phyloP scores from a whole-genome alignment of 2,329 filamentous ascomycete species.

The Juglanconis oblonga region DNA sequence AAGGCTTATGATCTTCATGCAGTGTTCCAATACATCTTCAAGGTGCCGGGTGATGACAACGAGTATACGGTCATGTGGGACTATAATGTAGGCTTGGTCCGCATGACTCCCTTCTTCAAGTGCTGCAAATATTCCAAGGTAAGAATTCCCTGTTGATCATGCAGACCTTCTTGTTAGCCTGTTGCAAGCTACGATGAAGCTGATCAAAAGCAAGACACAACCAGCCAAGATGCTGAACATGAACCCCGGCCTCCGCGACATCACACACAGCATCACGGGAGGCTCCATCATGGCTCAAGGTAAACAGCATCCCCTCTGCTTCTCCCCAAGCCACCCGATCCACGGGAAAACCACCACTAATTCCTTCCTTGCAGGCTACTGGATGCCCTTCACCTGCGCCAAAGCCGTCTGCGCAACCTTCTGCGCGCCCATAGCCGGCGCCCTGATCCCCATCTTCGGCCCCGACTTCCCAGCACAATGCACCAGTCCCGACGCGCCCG shows the following conservation, averaged over 20 bases:
- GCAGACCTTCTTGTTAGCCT: background rate
- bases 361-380: conserved; percentile 69
- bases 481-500: conserved; percentile 58
- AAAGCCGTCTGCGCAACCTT: conserved; percentile 86
- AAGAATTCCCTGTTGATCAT: conserved; percentile 23
- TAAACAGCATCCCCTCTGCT: conserved; percentile 36
- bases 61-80: conserved; percentile 90
- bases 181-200: background rate
- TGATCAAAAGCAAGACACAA: conserved; percentile 62
- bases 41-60: conserved; percentile 61
- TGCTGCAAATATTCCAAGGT: conserved; percentile 86
- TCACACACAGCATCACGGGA: conserved; percentile 92
- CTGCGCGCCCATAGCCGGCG: conserved; percentile 79
- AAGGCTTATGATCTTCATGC: conserved; percentile 16
- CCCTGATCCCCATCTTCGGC: conserved; percentile 88
- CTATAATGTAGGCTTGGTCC: conserved; percentile 89
- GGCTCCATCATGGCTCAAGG: conserved; percentile 88
- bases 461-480: conserved; percentile 74
- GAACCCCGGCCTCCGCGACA: conserved; percentile 81
- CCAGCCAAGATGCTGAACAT: conserved; percentile 77
- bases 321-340: background rate
- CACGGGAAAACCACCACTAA: conserved; percentile 3
- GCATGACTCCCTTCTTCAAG: conserved; percentile 94
- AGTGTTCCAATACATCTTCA: conserved; percentile 87
- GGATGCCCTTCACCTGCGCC: conserved; percentile 89